Base-by-base conservation (phyloP, 2,329 filamentous ascomycete genomes). In the Venturia oleaginea region DNA sequence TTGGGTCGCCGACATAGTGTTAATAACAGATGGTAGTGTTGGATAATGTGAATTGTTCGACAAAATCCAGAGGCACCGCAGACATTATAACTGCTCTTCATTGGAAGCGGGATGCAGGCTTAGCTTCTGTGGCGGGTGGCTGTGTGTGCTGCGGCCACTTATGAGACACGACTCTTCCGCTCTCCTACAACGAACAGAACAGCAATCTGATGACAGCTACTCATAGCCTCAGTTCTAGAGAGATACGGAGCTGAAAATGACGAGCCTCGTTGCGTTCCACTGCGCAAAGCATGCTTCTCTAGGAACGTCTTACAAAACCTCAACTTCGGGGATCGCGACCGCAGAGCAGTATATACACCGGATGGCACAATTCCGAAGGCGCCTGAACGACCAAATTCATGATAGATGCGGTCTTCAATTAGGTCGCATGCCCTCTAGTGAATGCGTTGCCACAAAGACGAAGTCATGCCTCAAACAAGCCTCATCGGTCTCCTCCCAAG, bases 1-100 rank as follows among this genome's bases (percentile, higher is more conserved):
- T 40, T 67, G 66, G 22, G 54, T 59, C 19, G n/a, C 24, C 8
- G 65, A 40, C 48, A 64, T 62, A 32, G 59, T 64, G 13, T 38
- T 46, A 15, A 19, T 4, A 32, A n/a, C 27, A 30, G 6, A 2
- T 24, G 22, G 4, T 7, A 11, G n/a, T 3, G 10, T 34, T 22
- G 15, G 24, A 19, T 10, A 34, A 34, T 34, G 51, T n/a, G 19
- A 34, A n/a, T 5, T 11, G 8, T 34, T 37, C 6, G 27, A 32
- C 13, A 15, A 10, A 19, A 34, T 32, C 13, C 17, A 57, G 51
- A 57, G 51, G 27, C 51, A 34, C 51, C 15, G 34, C 27, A 34
- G 51, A 2, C 3, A 57, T 57, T 57, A 57, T 57, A 57, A 37
- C 7, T 19, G 30, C 51, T n/a, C 13, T 34, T 34, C 51, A 57